These are phyloP conservation scores for Ensete ventricosum DNA, from an alignment of 176 grass and related monocot species.

Conservation along the genomic window DNA sequence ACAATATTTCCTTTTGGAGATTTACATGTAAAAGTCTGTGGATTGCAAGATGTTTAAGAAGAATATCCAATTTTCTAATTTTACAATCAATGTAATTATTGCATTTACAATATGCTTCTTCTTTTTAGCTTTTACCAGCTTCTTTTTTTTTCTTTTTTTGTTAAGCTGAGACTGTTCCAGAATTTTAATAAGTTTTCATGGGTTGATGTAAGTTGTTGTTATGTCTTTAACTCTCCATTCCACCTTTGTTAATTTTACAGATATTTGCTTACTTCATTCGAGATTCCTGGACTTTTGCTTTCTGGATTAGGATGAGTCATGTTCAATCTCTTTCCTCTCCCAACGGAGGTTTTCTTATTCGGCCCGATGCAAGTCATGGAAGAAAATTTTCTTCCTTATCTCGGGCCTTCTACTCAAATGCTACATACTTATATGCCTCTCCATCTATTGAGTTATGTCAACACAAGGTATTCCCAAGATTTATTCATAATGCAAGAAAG, in stretches of 20 bases:
- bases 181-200: no score
- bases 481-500: not conserved
- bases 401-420: not conserved
- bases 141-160: no score
- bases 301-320: conserved; percentile 1
- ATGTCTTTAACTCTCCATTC: not conserved
- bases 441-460: not conserved
- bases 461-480: not conserved
- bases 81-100: no score
- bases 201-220: no score
- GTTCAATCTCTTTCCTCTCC: not conserved
- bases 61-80: no score
- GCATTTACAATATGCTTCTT: no score
- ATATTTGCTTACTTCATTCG: not conserved
- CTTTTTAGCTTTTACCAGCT: no score
- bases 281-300: not conserved
- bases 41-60: no score
- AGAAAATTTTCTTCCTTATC: not conserved
- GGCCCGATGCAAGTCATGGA: not conserved
- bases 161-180: no score
- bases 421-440: not conserved
- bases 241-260: not conserved
- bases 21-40: no score
- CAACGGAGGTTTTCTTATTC: not conserved
- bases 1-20: no score